Evolutionary conservation across 2,329 filamentous ascomycete genomes (phyloP).

Genomic region (Aureobasidium sp.): DNA sequence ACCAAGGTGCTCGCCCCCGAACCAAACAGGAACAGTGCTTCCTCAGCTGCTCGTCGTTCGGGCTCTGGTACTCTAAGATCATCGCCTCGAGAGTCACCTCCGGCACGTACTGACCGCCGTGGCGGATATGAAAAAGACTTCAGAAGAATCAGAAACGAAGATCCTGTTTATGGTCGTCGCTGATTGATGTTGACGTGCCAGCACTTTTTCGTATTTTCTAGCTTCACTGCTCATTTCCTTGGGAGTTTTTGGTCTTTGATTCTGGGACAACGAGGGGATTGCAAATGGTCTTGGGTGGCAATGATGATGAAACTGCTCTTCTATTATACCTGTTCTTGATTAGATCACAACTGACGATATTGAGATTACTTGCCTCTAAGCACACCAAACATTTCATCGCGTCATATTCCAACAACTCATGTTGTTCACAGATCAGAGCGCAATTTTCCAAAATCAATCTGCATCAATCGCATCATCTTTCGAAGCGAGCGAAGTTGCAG

Average conservation of each 20-base stretch:
- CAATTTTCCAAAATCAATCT: not conserved
- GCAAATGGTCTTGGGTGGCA: not conserved
- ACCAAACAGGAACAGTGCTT: conserved; percentile 20
- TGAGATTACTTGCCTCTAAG: not conserved
- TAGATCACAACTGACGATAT: not conserved
- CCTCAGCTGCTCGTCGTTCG: not conserved
- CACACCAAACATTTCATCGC: not conserved
- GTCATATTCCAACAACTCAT: not conserved
- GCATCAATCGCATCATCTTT: not conserved
- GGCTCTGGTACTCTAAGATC: not conserved
- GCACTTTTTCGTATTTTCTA: conserved; percentile 13
- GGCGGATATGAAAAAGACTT: conserved; percentile 19
- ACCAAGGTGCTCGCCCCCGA: conserved; percentile 31
- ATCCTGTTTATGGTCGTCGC: conserved; percentile 31
- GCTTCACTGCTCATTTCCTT: not conserved
- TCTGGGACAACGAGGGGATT: not conserved
- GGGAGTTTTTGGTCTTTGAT: not conserved
- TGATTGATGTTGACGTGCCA: conserved; percentile 19
- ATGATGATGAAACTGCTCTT: conserved; percentile 5
- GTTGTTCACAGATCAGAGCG: not conserved
- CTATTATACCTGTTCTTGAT: not conserved
- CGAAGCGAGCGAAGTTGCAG: not conserved
- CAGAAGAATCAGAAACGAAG: conserved; percentile 23
- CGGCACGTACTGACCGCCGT: conserved; percentile 14
- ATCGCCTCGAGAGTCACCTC: not conserved